These are phyloP conservation scores for Mollisia scopiformis DNA, from an alignment of 2,329 filamentous ascomycete genomes.

Conservation along the genomic window DNA sequence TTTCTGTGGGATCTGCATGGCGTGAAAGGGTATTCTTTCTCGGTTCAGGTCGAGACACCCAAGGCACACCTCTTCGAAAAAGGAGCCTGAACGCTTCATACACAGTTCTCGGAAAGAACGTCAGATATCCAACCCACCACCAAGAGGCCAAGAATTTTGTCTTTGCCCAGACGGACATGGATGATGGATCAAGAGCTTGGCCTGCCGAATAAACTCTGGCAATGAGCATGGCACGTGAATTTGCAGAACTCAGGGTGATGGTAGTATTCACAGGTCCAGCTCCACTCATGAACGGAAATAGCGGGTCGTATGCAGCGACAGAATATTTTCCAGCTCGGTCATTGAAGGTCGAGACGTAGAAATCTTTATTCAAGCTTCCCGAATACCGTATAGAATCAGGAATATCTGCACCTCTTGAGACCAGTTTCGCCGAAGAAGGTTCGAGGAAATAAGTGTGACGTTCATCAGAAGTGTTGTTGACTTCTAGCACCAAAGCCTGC, in stretches of 20 bases:
- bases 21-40: constrained; percentile 57
- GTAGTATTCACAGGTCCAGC: constrained; percentile 56
- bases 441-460: constrained; percentile 66
- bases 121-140: constrained; percentile 73
- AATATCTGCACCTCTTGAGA: constrained; percentile 13
- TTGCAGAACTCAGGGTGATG: constrained; percentile 64
- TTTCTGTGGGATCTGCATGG: constrained; percentile 53
- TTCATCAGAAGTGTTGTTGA: constrained; percentile 79
- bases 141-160: constrained; percentile 54
- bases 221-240: constrained; percentile 58
- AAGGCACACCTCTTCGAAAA: constrained; percentile 58
- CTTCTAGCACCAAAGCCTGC: constrained; percentile 69
- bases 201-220: constrained; percentile 60
- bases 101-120: constrained; percentile 67
- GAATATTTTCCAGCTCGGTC: constrained; percentile 59
- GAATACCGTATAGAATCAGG: constrained; percentile 42
- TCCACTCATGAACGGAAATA: constrained; percentile 43
- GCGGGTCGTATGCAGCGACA: constrained; percentile 51
- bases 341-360: constrained; percentile 79
- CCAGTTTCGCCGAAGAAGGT: constrained; percentile 35
- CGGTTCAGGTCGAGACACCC: constrained; percentile 69
- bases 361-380: constrained; percentile 67
- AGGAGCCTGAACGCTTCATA: constrained; percentile 62
- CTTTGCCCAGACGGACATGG: constrained; percentile 47
- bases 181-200: constrained; percentile 50